phyloP scores from a whole-genome alignment of 176 grass and related monocot genomes.

The Juncus effusus region DNA sequence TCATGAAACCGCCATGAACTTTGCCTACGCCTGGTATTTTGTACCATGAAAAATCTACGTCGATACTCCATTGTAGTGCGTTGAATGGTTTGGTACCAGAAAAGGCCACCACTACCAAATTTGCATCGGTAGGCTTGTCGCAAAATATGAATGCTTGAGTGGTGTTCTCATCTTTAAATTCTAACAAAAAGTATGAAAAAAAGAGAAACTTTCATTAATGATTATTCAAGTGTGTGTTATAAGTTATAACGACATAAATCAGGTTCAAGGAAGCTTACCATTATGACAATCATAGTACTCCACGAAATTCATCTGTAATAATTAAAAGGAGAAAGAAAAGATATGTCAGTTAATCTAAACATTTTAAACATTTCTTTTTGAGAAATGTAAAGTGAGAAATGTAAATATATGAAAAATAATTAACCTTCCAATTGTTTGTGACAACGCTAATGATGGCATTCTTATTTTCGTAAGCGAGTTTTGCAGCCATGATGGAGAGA shows the following conservation, averaged over 20 bases:
- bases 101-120: conserved; percentile 61
- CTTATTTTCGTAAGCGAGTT: conserved; percentile 71
- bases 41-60: conserved; percentile 80
- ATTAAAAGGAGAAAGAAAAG: background rate
- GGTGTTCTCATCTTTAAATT: conserved; percentile 43
- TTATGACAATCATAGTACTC: background rate
- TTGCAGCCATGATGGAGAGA: conserved; percentile 74
- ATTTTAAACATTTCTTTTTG: background rate
- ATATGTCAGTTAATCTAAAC: background rate
- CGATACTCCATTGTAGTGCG: conserved; percentile 59
- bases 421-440: conserved; percentile 49
- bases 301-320: too few relatives aligned
- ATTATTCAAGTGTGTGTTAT: too few relatives aligned
- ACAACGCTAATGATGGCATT: conserved; percentile 35
- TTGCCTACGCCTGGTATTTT: conserved; percentile 38
- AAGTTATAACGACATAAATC: background rate
- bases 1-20: conserved; percentile 67
- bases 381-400: too few relatives aligned
- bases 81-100: conserved; percentile 68
- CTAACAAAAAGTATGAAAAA: conserved; percentile 14
- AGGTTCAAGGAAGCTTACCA: background rate
- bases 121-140: conserved; percentile 41
- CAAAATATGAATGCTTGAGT: conserved; percentile 67
- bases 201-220: too few relatives aligned
- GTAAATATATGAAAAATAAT: background rate